phyloP scores from a whole-genome alignment of 768 basidiomycete species.

The Crassisporium funariophilum region DNA sequence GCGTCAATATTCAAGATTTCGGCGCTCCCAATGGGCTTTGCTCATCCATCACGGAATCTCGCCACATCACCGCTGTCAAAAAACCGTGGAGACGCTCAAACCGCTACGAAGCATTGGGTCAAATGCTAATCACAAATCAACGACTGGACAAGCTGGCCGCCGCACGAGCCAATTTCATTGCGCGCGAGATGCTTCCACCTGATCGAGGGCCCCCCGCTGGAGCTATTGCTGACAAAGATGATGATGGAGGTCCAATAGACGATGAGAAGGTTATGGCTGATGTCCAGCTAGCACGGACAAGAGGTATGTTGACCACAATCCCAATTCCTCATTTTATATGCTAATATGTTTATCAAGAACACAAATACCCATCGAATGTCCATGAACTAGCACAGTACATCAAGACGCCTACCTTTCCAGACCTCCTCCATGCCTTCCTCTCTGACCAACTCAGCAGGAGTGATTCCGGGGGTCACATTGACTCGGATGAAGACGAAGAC shows the following conservation, averaged over 20 bases:
- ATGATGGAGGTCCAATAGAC: neutral
- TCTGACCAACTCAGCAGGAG: neutral
- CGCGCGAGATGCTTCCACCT: neutral
- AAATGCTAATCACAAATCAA: conserved; percentile 28
- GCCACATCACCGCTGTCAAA: conserved; percentile 38
- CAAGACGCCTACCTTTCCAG: neutral
- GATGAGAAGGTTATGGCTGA: neutral
- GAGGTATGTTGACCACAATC: neutral
- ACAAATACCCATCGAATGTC: neutral
- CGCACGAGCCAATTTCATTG: neutral
- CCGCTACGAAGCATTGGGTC: conserved; percentile 21
- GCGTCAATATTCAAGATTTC: conserved; percentile 22
- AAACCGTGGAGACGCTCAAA: conserved; percentile 30
- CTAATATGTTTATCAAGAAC: neutral
- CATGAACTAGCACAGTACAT: neutral
- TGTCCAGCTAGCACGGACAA: neutral
- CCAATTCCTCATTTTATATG: neutral
- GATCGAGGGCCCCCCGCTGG: neutral
- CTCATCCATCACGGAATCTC: conserved; percentile 36
- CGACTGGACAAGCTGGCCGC: conserved; percentile 20
- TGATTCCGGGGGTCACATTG: neutral
- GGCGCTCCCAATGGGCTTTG: conserved; percentile 37
- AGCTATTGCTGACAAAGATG: neutral
- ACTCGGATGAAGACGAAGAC: neutral
- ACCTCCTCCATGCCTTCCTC: neutral